Evolutionary conservation across 495 filamentous ascomycete species (phyloP).

Genomic region (Rusavskia elegans): DNA sequence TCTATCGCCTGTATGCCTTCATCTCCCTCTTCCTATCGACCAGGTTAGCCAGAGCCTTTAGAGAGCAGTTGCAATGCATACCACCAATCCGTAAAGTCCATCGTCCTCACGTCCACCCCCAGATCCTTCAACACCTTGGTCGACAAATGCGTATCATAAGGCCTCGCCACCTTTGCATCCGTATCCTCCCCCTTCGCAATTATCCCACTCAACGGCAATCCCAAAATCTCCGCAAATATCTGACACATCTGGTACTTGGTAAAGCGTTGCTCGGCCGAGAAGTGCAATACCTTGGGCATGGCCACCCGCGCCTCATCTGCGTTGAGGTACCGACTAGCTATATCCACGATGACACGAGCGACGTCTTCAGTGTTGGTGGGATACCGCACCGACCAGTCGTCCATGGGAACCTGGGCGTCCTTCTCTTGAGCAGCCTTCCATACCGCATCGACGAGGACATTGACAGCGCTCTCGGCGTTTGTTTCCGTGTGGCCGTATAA

Average conservation of each 20-base stretch:
- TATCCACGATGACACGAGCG: slow-evolving; percentile 56
- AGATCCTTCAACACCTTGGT: slow-evolving; percentile 59
- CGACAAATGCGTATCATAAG: slow-evolving; percentile 80
- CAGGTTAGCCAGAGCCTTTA: slow-evolving; percentile 4
- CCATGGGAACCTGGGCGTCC: slow-evolving; percentile 54
- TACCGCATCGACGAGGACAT: slow-evolving; percentile 59
- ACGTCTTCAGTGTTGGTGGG: slow-evolving; percentile 84
- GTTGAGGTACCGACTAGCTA: slow-evolving; percentile 50
- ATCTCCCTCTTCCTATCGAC: slow-evolving; percentile 24
- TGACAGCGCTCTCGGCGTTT: slow-evolving; percentile 63
- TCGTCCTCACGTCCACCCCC: slow-evolving; percentile 59
- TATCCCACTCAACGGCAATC: slow-evolving; percentile 55
- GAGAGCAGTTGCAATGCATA: slow-evolving; percentile 22
- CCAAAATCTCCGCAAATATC: slow-evolving; percentile 65
- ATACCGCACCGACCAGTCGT: slow-evolving; percentile 75
- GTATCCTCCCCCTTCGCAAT: slow-evolving; percentile 58
- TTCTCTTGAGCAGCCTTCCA: slow-evolving; percentile 43
- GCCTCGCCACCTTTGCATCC: slow-evolving; percentile 56
- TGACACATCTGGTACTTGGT: slow-evolving; percentile 90
- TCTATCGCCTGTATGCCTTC: slow-evolving; percentile 17
- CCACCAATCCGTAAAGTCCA: slow-evolving; percentile 79
- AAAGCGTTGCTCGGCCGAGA: slow-evolving; percentile 71
- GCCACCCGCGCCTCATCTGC: slow-evolving; percentile 20
- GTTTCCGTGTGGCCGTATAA: slow-evolving; percentile 56
- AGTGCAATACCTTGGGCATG: slow-evolving; percentile 65